Evolutionary conservation across 306 rosid species (phyloP), one percentile per base, ranked within the genome.

Genomic region (Lupinus albus): DNA sequence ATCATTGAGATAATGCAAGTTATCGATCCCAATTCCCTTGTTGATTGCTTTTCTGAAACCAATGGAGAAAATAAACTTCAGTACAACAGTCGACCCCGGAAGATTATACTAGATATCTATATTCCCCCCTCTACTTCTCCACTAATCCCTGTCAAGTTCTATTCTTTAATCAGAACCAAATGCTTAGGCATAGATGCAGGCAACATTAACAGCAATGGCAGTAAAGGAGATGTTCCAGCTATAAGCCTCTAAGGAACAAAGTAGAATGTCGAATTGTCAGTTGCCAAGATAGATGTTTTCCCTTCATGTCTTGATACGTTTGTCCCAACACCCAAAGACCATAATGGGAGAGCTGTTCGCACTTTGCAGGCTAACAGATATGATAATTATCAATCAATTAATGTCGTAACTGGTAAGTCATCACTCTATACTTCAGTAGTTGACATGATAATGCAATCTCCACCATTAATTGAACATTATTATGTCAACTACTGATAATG

Each of bases 1-100:
- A 49, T 93, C 98, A 64, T 93, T 93, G 67, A 93, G 97, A 81
- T 93, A 93, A 76, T 93, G 98, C 96, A 93, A 83, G 78, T 89
- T 93, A 88, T 93, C 98, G 50, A 93, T 91, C 35, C 97, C 98
- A 46, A 93, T 93, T 54, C 98, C 98, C 80, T 89, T 93, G 88
- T 93, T 93, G 78, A 81, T 86, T 62, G 86, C 49, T 77, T 78
- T 89, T 80, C 98, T 93, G 97, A 66, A 83, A 58, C 48, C 65
- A 77, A 17, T 21, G 39, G 71, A 83, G 64, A 2, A 49, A 54
- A 45, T 74, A 28, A 73, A 78, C 36, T 36, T 57, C 21, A 68
- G 60, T 2, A 63, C 25, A 70, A 45, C 64, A 72, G 58, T 47
- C 70, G 61, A 68, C 33, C 76, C 30, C 58, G 51, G 25, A 64